Evolutionary conservation across 179 eudicot species (phyloP).

Genomic region (Drosera spatulata): DNA sequence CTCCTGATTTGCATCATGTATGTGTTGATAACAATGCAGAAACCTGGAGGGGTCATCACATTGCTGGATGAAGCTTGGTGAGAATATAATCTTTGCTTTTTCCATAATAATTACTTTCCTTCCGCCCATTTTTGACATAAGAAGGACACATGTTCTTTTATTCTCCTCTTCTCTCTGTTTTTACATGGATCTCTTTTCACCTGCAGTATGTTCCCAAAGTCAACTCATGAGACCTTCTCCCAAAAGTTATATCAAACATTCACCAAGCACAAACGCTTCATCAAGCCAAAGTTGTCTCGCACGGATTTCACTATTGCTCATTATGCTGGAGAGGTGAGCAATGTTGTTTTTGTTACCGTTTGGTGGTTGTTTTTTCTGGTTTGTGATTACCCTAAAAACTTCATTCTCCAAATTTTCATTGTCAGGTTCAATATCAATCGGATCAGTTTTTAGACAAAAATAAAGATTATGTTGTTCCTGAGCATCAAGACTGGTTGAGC

Average conservation of each 20-base stretch:
- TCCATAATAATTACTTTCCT: background rate
- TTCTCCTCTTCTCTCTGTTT: background rate
- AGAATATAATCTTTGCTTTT: slow-evolving; percentile 10
- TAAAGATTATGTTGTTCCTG: slow-evolving; percentile 96
- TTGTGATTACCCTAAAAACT: background rate
- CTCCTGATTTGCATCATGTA: slow-evolving; percentile 7
- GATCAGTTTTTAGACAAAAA: slow-evolving; percentile 90
- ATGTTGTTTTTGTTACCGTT: slow-evolving; percentile 2
- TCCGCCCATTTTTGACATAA: too few species aligned
- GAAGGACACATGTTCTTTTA: too few species aligned
- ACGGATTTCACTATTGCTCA: slow-evolving; percentile 88
- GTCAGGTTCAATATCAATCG: slow-evolving; percentile 83
- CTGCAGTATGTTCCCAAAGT: slow-evolving; percentile 96
- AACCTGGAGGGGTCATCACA: slow-evolving; percentile 90
- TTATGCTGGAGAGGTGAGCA: slow-evolving; percentile 93
- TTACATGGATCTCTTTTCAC: background rate
- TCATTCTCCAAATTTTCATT: slow-evolving; percentile 7
- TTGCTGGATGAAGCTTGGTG: slow-evolving; percentile 98
- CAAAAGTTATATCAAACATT: slow-evolving; percentile 88
- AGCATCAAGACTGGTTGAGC: slow-evolving; percentile 81
- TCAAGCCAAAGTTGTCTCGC: slow-evolving; percentile 87
- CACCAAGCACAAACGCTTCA: slow-evolving; percentile 63
- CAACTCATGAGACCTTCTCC: slow-evolving; percentile 88
- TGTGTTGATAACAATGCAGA: slow-evolving; percentile 37
- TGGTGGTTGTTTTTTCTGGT: slow-evolving; percentile 3